Conservation (phyloP, 768 basidiomycete genomes). For the Tubosaeta brunneosetosa region DNA sequence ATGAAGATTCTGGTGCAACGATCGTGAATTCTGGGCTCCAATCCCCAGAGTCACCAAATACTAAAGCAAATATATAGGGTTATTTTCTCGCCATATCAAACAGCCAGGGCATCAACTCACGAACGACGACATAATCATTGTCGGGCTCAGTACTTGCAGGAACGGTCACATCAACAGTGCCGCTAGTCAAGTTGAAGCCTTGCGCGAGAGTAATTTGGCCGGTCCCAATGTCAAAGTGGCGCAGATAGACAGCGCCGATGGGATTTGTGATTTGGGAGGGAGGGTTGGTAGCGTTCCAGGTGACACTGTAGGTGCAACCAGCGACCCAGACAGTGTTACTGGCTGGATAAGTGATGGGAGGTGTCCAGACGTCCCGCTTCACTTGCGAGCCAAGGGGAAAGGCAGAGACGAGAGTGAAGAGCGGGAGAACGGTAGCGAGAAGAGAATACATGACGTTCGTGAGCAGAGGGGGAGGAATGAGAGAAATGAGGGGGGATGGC, state of each 20-base stretch:
- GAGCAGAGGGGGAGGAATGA: neutral
- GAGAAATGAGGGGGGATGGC: neutral
- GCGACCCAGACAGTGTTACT: slow-evolving; percentile 38
- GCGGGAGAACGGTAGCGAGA: slow-evolving; percentile 6
- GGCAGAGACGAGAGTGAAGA: slow-evolving; percentile 27
- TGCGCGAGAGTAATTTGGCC: slow-evolving; percentile 32
- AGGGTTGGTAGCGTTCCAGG: slow-evolving; percentile 41
- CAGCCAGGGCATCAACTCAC: slow-evolving; percentile 28
- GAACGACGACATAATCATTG: slow-evolving; percentile 39
- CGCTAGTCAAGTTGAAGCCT: slow-evolving; percentile 34
- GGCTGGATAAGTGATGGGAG: slow-evolving; percentile 38
- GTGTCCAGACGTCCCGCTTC: slow-evolving; percentile 47
- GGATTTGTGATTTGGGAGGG: slow-evolving; percentile 48
- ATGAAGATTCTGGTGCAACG: slow-evolving; percentile 9
- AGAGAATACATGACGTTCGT: slow-evolving; percentile 19
- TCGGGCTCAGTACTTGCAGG: slow-evolving; percentile 35
- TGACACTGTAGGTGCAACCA: slow-evolving; percentile 38
- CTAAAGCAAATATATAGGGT: slow-evolving; percentile 23
- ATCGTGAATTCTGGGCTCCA: slow-evolving; percentile 45
- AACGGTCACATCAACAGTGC: slow-evolving; percentile 35
- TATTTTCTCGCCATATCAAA: neutral
- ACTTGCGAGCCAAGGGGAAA: slow-evolving; percentile 21
- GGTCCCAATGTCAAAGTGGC: slow-evolving; percentile 28
- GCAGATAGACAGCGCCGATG: slow-evolving; percentile 39
- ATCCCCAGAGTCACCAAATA: slow-evolving; percentile 54